Base-by-base conservation (phyloP, 2,329 filamentous ascomycete species). In the Epichloe glyceriae region DNA sequence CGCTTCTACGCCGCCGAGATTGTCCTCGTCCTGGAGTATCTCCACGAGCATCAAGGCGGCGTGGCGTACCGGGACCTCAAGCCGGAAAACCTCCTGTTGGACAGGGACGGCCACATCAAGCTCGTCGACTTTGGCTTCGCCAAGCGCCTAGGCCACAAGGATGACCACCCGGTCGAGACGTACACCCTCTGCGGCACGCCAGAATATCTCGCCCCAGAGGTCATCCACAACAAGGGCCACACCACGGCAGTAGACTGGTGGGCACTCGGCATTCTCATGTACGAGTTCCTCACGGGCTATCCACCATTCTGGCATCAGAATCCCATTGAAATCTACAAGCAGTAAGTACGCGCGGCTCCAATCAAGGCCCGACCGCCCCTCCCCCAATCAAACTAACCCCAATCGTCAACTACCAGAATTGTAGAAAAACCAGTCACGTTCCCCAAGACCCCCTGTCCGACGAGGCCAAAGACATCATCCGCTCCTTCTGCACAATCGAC, bases 261-360 rank as follows among this genome's bases (percentile, higher is more conserved):
- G 87, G 86, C 87, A 0, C 73, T 93, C 57, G 87, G 87, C 26
- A 89, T 91, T 57, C 68, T 93, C 51, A 82, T 91, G 53, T 91
- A 88, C 65, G 87, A 93, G 63, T 91, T 91, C 62, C 70, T 91
- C 46, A 88, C 87, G 10, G 87, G 87, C 30, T 89, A 90, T 61
- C 87, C 87, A 14, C 87, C 87, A 0, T 93, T 91, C 63, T 93
- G 86, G 85, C 83, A 90, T 62, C 82, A 87, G 56, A 91, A 89
- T 57, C 86, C 86, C 1, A 86, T 91, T 57, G 87, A 90, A 64
- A 91, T 91, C 52, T 91, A 91, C 68, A 87, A 88, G 64, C 81
- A 85, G 80, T 83, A 60, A 58, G 76, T 26, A 33, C 38, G 43
- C 46, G 42, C 49, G 40, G 20, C 35, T n/a, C 8, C 26, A 30